Evolutionary conservation across 2,329 filamentous ascomycete genomes (phyloP), one percentile per base, ranked within the genome.

Genomic region (Aureobasidium sp.): DNA sequence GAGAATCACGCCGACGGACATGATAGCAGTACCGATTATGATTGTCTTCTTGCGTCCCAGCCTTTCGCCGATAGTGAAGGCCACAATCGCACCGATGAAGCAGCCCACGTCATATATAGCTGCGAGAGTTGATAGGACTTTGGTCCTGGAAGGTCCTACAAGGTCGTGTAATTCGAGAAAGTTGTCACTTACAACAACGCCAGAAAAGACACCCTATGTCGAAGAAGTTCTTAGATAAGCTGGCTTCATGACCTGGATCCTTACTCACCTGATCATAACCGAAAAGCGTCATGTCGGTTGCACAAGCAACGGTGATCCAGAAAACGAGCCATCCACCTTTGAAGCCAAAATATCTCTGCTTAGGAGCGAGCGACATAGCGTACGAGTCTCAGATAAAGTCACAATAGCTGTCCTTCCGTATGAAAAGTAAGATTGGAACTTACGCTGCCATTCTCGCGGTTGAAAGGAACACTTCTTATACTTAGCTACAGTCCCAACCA

Each of bases 91-190:
- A 17, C 84, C 84, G 47, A 85, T 72, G 69, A 86, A 85, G 68
- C 83, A 85, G 9, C 83, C 83, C 36, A 86, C 75, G 65, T 85
- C 81, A 69, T 85, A 84, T 60, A 84, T 80, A 1, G 82, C 82
- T 0, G 81, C 82, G 12, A 84, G 79, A 0, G 81, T 82, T n/a
- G 73, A 61, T 3, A 63, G 27, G 1, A 65, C 27, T 17, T 61
- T 64, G 32, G 62, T 65, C 62, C 66, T 70, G 37, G 66, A 70
- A 36, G 72, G 72, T 3, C 77, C 76, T 34, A 69, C 71, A 1
- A 83, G 74, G 59, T 78, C 68, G 44, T 81, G 77, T 1, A 77
- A 72, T 41, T 79, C 71, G 3, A 84, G 76, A 59, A 83, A 83
- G 65, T 84, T 76, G 13, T 76, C 70, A 0, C 81, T 82, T 15